A percentile compares a stretch with the other conserved stretches of the same genome.
phyloP scores from a whole-genome alignment of 2,329 filamentous ascomycete genomes.

The Talaromyces sp. region DNA sequence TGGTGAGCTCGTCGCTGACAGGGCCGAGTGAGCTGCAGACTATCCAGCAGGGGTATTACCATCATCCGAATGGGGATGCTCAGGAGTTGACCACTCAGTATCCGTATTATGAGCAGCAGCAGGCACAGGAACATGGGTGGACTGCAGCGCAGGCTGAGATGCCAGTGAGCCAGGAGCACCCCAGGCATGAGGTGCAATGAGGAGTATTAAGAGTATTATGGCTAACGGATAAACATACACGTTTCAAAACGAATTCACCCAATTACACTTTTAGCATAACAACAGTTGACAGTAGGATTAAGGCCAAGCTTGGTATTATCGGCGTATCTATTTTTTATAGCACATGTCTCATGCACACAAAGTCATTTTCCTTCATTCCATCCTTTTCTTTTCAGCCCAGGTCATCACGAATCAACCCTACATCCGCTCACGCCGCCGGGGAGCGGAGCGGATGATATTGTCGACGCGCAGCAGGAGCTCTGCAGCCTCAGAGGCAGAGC shows the following conservation, averaged over 20 bases:
- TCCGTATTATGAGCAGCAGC: not conserved
- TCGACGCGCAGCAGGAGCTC: constrained; percentile 94
- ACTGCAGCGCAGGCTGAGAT: constrained; percentile 5
- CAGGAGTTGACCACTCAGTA: constrained; percentile 4
- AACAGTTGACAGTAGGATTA: not conserved
- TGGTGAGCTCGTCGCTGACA: not conserved
- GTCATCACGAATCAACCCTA: constrained; percentile 29
- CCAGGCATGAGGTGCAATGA: constrained; percentile 7
- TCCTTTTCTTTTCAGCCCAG: not conserved
- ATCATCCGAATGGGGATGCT: not conserved
- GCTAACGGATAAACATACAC: not conserved
- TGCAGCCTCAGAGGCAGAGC: constrained; percentile 90
- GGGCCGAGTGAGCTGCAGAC: not conserved
- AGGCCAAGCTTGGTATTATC: constrained; percentile 6
- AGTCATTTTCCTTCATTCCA: constrained; percentile 5
- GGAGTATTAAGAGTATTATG: not conserved
- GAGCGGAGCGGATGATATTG: constrained; percentile 94
- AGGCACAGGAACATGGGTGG: not conserved
- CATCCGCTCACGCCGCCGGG: constrained; percentile 74
- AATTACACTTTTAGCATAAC: not conserved
- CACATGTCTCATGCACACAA: constrained; percentile 6
- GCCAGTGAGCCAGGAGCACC: not conserved
- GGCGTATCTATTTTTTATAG: constrained; percentile 6
- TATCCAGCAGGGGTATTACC: constrained; percentile 7
- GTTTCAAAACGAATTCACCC: not conserved